Conservation (phyloP, 208 protist species). For the Leishmania guyanensis region DNA sequence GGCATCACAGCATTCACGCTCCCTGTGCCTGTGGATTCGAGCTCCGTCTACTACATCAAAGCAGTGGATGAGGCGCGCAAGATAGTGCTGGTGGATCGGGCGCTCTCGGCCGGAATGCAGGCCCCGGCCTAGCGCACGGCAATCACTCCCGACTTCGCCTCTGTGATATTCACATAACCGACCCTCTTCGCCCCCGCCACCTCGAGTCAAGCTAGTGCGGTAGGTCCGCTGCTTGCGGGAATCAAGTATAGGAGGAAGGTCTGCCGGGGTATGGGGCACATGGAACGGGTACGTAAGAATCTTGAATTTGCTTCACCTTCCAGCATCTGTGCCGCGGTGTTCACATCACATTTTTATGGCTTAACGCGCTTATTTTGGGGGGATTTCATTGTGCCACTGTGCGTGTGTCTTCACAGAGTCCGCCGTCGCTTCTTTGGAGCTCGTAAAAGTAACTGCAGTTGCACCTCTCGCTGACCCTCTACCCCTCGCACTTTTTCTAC, state of each 20-base stretch:
- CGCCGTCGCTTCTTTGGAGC: neutral
- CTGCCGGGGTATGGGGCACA: neutral
- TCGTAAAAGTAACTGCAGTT: neutral
- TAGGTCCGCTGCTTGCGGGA: neutral
- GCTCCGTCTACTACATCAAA: constrained; percentile 48
- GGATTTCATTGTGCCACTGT: neutral
- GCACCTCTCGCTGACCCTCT: neutral
- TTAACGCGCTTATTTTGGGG: neutral
- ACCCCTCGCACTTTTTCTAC: neutral
- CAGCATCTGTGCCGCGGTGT: neutral
- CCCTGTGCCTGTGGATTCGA: constrained; percentile 26
- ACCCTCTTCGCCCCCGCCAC: neutral
- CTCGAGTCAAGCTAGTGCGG: neutral
- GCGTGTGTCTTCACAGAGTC: constrained; percentile 11
- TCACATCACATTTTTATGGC: neutral
- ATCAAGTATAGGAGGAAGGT: neutral
- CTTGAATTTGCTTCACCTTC: neutral
- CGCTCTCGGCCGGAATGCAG: constrained; percentile 14
- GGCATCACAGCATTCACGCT: constrained; percentile 52
- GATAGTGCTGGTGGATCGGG: constrained; percentile 54
- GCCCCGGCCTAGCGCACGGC: neutral
- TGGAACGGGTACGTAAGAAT: neutral
- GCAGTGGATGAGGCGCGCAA: constrained; percentile 55
- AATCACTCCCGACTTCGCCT: neutral
- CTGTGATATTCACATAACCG: neutral